Evolutionary conservation across 805 yeast species (phyloP).

Genomic region (Clavispora santaluciae): DNA sequence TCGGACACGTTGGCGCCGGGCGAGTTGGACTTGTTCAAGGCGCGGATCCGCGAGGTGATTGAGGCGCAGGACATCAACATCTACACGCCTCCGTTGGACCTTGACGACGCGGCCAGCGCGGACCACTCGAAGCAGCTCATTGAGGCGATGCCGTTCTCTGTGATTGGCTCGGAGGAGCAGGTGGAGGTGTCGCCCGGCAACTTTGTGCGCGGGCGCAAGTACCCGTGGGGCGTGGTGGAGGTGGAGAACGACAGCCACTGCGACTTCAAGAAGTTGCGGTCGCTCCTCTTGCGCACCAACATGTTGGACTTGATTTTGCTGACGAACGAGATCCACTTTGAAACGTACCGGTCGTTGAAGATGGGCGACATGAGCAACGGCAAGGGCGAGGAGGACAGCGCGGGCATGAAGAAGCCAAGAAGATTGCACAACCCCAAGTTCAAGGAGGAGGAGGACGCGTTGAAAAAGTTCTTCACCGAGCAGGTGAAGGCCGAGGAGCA

Average conservation of each 20-base stretch:
- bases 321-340: conserved; percentile 79
- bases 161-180: conserved; percentile 73
- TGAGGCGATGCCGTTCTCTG: conserved; percentile 83
- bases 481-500: conserved; percentile 95
- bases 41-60: conserved; percentile 74
- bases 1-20: conserved; percentile 76
- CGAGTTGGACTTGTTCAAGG: conserved; percentile 66
- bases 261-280: conserved; percentile 78
- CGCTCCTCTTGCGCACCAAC: conserved; percentile 73
- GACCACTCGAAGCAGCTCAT: conserved; percentile 78
- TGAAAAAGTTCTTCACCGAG: conserved; percentile 92
- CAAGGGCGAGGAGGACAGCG: conserved; percentile 18
- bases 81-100: conserved; percentile 78
- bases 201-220: conserved; percentile 71
- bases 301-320: conserved; percentile 76
- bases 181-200: conserved; percentile 60
- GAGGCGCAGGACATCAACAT: conserved; percentile 80
- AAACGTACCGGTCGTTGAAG: conserved; percentile 69
- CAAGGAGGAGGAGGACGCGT: conserved; percentile 92
- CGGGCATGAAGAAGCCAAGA: conserved; percentile 48
- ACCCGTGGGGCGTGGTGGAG: conserved; percentile 89
- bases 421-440: conserved; percentile 77
- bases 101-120: conserved; percentile 68
- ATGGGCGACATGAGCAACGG: conserved; percentile 42
- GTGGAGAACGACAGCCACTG: conserved; percentile 83